These are phyloP conservation scores for Austroboletus festivus DNA, from an alignment of 768 basidiomycete genomes.

Conservation along the genomic window DNA sequence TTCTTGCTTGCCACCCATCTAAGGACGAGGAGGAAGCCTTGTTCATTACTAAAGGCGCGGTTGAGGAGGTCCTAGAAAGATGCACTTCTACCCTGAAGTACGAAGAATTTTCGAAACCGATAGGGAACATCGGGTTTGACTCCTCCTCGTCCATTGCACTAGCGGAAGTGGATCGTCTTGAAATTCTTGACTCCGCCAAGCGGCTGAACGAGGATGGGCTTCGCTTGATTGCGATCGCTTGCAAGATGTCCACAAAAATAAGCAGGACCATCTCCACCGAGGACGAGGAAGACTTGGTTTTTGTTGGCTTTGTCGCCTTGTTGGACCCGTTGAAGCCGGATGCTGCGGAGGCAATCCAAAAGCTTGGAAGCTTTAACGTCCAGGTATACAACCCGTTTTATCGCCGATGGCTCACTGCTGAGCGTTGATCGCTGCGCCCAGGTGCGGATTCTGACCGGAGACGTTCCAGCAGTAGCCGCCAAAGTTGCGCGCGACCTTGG, in stretches of 20 bases:
- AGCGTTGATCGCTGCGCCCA: slow-evolving; percentile 8
- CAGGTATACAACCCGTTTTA: slow-evolving; percentile 20
- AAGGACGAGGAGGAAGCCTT: slow-evolving; percentile 17
- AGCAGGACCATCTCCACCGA: slow-evolving; percentile 14
- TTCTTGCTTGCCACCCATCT: slow-evolving; percentile 30
- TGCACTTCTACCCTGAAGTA: slow-evolving; percentile 21
- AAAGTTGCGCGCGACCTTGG: slow-evolving; percentile 38
- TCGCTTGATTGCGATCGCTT: slow-evolving; percentile 30
- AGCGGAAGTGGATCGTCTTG: slow-evolving; percentile 18
- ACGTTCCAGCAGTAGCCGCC: slow-evolving; percentile 34
- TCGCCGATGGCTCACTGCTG: background rate
- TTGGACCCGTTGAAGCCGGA: slow-evolving; percentile 32
- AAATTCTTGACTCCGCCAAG: slow-evolving; percentile 26
- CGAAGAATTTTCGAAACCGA: slow-evolving; percentile 15
- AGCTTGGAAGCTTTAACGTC: slow-evolving; percentile 26
- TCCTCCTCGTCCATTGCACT: slow-evolving; percentile 13
- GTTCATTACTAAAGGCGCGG: slow-evolving; percentile 31
- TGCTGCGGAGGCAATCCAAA: slow-evolving; percentile 30
- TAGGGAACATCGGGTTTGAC: slow-evolving; percentile 14
- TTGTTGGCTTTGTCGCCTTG: slow-evolving; percentile 30
- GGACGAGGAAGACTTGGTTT: slow-evolving; percentile 30
- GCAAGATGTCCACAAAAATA: slow-evolving; percentile 15
- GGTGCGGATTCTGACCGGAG: slow-evolving; percentile 37
- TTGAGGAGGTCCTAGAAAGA: slow-evolving; percentile 33
- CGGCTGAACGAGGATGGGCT: slow-evolving; percentile 31